phyloP scores from a whole-genome alignment of 78 protist species.

The Cavenderia fasciculata region DNA sequence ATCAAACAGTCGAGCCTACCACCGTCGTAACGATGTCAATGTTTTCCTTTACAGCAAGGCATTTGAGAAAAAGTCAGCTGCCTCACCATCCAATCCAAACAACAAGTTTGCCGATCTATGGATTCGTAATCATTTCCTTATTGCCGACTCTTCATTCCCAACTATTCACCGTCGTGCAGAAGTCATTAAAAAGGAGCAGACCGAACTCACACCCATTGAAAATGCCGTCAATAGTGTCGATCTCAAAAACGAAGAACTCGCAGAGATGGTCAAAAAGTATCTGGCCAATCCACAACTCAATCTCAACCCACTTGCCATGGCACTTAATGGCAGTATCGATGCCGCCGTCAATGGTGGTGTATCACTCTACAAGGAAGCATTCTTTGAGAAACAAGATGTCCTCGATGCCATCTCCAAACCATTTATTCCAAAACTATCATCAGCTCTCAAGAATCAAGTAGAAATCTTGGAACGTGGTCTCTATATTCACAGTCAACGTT shows the following conservation, averaged over 20 bases:
- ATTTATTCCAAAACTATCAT: neutral
- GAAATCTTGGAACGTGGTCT: conserved; percentile 41
- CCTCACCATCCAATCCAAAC: neutral
- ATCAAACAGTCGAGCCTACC: conserved; percentile 34
- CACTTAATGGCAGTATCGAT: conserved; percentile 85
- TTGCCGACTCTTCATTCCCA: conserved; percentile 68
- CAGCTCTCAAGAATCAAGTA: conserved; percentile 36
- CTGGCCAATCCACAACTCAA: conserved; percentile 41
- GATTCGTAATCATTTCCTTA: conserved; percentile 70
- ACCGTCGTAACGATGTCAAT: conserved; percentile 63
- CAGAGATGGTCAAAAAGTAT: conserved; percentile 60
- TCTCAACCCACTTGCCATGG: conserved; percentile 84
- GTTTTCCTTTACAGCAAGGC: conserved; percentile 70
- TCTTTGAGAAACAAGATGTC: conserved; percentile 5
- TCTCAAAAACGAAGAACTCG: conserved; percentile 79
- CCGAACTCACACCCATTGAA: conserved; percentile 70
- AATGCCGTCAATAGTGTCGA: conserved; percentile 68
- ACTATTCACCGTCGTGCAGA: conserved; percentile 81
- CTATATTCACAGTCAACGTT: conserved; percentile 42
- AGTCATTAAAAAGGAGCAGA: conserved; percentile 39
- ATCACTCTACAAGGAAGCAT: conserved; percentile 61
- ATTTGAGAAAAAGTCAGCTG: conserved; percentile 41
- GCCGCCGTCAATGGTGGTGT: conserved; percentile 90
- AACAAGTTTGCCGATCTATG: conserved; percentile 87
- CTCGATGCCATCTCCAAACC: neutral